phyloP scores from a whole-genome alignment of 106 monocot species.

The Allium cepa region DNA sequence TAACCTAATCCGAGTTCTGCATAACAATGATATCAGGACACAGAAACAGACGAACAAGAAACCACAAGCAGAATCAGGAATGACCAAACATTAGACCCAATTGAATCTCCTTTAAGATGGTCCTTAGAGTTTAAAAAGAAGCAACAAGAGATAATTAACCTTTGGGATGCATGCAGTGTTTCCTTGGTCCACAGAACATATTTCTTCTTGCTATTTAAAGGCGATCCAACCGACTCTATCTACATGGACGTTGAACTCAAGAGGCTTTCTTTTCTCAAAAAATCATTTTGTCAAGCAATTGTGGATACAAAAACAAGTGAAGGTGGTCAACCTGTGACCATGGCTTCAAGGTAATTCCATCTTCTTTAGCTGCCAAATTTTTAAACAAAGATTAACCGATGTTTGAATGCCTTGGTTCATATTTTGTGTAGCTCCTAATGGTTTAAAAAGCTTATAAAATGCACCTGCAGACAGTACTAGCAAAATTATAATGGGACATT shows the following conservation, averaged over 20 bases:
- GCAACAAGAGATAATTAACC: constrained; percentile 62
- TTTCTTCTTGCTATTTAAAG: constrained; percentile 88
- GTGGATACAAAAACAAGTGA: constrained; percentile 7
- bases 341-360: constrained; percentile 41
- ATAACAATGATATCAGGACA: constrained; percentile 7
- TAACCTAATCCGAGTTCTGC: neutral
- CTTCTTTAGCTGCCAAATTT: neutral
- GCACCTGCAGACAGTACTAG: no score
- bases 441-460: no score
- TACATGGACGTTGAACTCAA: constrained; percentile 98
- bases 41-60: constrained; percentile 16
- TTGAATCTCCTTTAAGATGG: constrained; percentile 62
- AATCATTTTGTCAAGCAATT: constrained; percentile 22
- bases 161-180: constrained; percentile 89
- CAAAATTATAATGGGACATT: no score
- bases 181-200: constrained; percentile 81
- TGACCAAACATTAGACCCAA: constrained; percentile 34
- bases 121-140: constrained; percentile 63
- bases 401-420: no score
- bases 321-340: constrained; percentile 20
- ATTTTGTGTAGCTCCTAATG: no score
- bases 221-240: constrained; percentile 81
- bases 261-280: constrained; percentile 72
- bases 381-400: no score
- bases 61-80: constrained; percentile 34